Percentiles rank a stretch among this genome's conserved stretches.
Evolutionary conservation across 1,284 basidiomycete genomes (phyloP).

Genomic region (Ganoderma lucidum): DNA sequence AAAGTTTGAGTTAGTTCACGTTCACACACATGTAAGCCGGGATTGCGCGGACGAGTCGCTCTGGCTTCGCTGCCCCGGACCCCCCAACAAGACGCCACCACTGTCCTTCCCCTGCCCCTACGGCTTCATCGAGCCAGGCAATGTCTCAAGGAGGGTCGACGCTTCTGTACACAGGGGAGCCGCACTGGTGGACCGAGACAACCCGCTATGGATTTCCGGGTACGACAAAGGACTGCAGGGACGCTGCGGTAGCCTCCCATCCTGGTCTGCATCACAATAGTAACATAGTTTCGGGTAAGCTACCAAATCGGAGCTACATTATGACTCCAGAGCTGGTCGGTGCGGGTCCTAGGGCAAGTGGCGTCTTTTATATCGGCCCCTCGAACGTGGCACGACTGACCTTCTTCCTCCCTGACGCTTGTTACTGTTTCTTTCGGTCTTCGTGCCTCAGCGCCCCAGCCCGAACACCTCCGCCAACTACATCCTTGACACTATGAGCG

Average conservation of each 20-base stretch:
- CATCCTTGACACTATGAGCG: background rate
- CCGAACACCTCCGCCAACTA: too few relatives aligned
- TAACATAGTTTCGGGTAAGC: conserved; percentile 4
- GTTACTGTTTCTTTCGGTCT: background rate
- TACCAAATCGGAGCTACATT: conserved; percentile 9
- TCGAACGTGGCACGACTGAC: background rate
- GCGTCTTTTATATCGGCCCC: conserved; percentile 11
- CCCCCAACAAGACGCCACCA: conserved; percentile 15
- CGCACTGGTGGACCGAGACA: conserved; percentile 9
- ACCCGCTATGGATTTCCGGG: conserved; percentile 8
- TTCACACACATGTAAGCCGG: conserved; percentile 11
- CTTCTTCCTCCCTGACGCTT: background rate
- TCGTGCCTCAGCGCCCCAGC: background rate
- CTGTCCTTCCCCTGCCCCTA: conserved; percentile 9
- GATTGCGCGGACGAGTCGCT: conserved; percentile 3
- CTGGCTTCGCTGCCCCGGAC: conserved; percentile 8
- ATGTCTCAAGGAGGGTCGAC: conserved; percentile 15
- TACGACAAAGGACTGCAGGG: conserved; percentile 25
- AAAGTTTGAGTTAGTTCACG: background rate
- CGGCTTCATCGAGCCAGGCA: background rate
- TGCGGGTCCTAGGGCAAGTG: conserved; percentile 19
- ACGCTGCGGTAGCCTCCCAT: conserved; percentile 21
- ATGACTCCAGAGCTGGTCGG: conserved; percentile 6
- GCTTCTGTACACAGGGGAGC: conserved; percentile 7
- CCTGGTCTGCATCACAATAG: conserved; percentile 19